Evolutionary conservation across 2,329 filamentous ascomycete species (phyloP), one percentile per base, ranked within the genome.

Genomic region (Westerdykella sp.): DNA sequence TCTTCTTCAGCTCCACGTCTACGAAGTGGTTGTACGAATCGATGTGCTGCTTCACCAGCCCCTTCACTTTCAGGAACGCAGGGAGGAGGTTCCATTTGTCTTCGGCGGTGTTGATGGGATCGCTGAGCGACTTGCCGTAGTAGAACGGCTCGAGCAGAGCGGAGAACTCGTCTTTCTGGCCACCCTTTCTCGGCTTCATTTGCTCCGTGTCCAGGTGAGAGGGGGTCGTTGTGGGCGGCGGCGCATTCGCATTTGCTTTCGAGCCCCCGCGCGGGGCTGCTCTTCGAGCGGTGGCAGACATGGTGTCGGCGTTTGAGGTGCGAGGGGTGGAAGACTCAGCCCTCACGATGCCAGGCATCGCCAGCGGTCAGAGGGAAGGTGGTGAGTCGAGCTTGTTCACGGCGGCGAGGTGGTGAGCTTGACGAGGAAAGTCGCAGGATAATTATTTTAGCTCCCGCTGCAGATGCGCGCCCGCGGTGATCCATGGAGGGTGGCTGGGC

Each of bases 21-120:
- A 96, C 85, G 58, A 98, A 97, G 71, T 93, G 95, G 71, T 98
- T 96, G 76, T 94, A 98, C 18, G 93, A 97, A 72, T 98, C 94
- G 62, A 95, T 91, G 67, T 96, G 90, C 74, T 97, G 91, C 69
- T 96, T 96, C 41, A 96, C 90, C 44, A 96, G 75, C 44, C 90
- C 90, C 70, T 98, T 98, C 59, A 96, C 90, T 69, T 96, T 96
- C 46, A 98, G 73, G 67, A 98, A 98, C n/a, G 93, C 93, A 0
- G 93, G 94, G 22, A 98, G 72, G 34, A 98, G 76, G 66, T 97
- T 95, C 80, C 91, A 96, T 75, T 98, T 98, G 73, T 98, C 93
- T 60, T 85, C 56, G 22, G 80, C 81, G 1, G 82, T 85, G 47
- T 83, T 75, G 57, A 86, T 85, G 3, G 81, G 81, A 59, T 85